Evolutionary conservation across 345 rosid genomes (phyloP).

Genomic region (thale cress (Arabidopsis thaliana)): DNA sequence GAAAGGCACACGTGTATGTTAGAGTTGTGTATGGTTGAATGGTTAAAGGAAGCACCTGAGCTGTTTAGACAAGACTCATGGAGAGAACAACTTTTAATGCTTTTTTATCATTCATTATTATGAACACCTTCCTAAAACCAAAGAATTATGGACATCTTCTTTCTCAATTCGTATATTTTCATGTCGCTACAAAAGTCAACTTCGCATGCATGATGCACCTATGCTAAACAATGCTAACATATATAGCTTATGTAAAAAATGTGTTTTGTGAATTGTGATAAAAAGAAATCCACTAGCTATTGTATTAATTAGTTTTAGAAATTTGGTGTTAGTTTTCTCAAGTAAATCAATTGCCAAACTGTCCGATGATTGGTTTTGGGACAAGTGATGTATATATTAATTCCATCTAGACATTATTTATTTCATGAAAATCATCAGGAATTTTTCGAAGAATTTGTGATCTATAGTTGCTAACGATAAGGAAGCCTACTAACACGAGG

Average conservation of each 20-base stretch:
- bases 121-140: background rate
- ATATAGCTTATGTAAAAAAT: slow-evolving; percentile 1
- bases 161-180: background rate
- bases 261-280: background rate
- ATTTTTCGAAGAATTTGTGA: background rate
- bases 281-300: background rate
- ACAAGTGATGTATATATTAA: background rate
- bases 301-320: background rate
- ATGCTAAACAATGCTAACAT: slow-evolving; percentile 17
- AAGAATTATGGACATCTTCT: background rate
- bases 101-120: background rate
- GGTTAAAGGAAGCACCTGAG: slow-evolving; percentile 44
- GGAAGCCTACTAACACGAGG: background rate
- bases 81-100: slow-evolving; percentile 44
- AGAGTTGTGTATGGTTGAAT: slow-evolving; percentile 48
- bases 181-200: slow-evolving; percentile 29
- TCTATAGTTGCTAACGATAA: background rate
- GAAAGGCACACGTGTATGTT: slow-evolving; percentile 42
- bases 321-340: background rate
- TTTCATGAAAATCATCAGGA: no score
- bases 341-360: background rate
- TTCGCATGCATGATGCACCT: slow-evolving; percentile 35
- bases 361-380: background rate
- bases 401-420: background rate
- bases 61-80: slow-evolving; percentile 50